phyloP scores from a whole-genome alignment of 345 rosid species.

The Eucalyptus pauciflora region DNA sequence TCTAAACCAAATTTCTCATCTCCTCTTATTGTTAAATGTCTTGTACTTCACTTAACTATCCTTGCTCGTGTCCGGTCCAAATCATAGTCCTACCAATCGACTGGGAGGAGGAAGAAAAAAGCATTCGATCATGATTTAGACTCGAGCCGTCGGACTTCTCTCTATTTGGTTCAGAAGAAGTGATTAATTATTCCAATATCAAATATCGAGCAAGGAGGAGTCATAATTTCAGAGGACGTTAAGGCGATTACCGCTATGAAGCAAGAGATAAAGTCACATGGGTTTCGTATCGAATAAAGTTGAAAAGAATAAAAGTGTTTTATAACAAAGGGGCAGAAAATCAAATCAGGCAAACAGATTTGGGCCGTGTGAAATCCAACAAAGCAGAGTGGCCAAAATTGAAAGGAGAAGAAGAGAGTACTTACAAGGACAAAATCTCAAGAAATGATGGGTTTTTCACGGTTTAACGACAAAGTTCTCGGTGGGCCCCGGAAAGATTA shows the following conservation, averaged over 20 bases:
- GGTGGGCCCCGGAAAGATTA: neutral
- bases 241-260: neutral
- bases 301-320: neutral
- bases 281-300: neutral
- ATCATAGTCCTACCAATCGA: neutral
- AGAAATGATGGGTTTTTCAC: neutral
- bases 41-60: neutral
- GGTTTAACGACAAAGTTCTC: neutral
- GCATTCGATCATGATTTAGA: neutral
- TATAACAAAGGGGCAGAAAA: neutral
- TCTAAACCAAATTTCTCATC: neutral
- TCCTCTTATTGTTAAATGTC: neutral
- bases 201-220: neutral
- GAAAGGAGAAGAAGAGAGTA: neutral
- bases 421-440: neutral
- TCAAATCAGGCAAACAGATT: neutral
- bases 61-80: neutral
- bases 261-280: neutral
- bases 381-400: neutral
- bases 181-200: neutral
- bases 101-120: neutral
- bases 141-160: neutral
- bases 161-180: neutral
- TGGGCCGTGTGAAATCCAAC: neutral
- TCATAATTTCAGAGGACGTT: neutral